Evolutionary conservation across 352 stramenopile genomes (phyloP), one percentile per base, ranked within the genome.

Genomic region (Phytophthora megakarya): DNA sequence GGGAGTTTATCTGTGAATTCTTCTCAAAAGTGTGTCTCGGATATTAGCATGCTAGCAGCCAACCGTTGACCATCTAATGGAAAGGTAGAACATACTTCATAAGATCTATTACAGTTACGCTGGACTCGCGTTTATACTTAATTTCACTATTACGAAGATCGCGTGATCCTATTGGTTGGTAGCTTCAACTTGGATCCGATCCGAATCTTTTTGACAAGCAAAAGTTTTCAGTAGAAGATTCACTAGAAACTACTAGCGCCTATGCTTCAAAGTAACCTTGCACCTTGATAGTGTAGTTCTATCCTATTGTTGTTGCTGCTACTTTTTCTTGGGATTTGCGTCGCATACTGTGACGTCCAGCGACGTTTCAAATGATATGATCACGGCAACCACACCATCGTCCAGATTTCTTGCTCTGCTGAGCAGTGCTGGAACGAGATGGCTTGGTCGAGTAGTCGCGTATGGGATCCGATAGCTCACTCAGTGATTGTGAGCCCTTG

Each of bases 151-250:
- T 1, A 0, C 25, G 1, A 49, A 49, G 22, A 49, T 56, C 43
- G 26, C n/a, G 35, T 25, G 37, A 48, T 65, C 28, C 7, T 12
- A 69, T 69, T 69, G 61, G 61, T 7, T 38, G 39, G 4, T 23
- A 64, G 13, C 57, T 68, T 67, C 64, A 72, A 72, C 46, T 35
- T 46, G 50, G 23, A 67, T 64, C 43, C 21, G 46, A 59, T 50
- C 38, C 28, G 21, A 21, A 42, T 43, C 10, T 25, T 56, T 56
- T 47, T 53, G 43, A 49, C 26, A 32, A 5, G 26, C 26, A 32
- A 32, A 10, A 32, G 5, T 32, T 32, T 32, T 32, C 9, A 32
- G 9, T 9, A 5, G 5, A 9, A 32, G 26, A 32, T 9, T 32
- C 26, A 32, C 26, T 10, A 32, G 5, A 5, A 32, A 32, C 26